Base-by-base conservation (phyloP, 352 stramenopile species). In the Phytopythium kandeliae region DNA sequence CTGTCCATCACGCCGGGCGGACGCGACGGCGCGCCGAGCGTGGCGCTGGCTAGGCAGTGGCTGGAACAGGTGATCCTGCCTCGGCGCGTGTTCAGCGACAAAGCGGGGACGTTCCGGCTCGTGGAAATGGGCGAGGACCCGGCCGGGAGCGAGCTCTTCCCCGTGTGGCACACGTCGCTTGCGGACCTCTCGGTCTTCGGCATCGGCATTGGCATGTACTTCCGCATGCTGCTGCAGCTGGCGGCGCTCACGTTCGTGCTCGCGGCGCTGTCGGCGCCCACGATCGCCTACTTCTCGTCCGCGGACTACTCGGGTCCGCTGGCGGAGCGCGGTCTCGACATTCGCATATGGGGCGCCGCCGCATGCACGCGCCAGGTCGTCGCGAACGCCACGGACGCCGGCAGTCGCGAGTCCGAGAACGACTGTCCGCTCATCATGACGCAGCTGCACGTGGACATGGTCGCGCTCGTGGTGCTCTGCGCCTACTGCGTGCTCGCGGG, bases 161-260 rank as follows among this genome's bases (percentile, higher is more conserved):
- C 74, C 0, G 63, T 92, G 36, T 88, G 65, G 58, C 57, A 53
- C 37, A 92, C 81, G 19, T 71, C 58, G 24, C 62, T 88, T n/a
- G 37, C 43, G 28, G 74, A 88, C 37, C 66, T 92, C 26, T 74
- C 69, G 36, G 67, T 70, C 21, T 92, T 92, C 50, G 80, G 80
- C 57, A 82, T 92, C 33, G 80, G 80, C 52, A 66, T 92, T 40
- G 72, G 78, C 19, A 67, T 92, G 44, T 92, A 89, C 63, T 92
- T 92, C 51, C 75, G 70, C 62, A 86, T 82, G 65, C 53, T 89
- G 47, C 38, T 86, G 57, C 64, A 85, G 48, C 60, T 89, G 25
- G 65, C 65, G 16, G 26, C 61, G 25, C 58, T 86, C 28, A 65
- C 85, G 51, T 64, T 86, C 33, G 55, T 79, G 31, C 74, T 89